A percentile compares a stretch with the other conserved stretches of the same genome.
These are phyloP conservation scores for Saccharomyces hybrid DNA, from an alignment of 1,139 yeast species.

Conservation along the genomic window DNA sequence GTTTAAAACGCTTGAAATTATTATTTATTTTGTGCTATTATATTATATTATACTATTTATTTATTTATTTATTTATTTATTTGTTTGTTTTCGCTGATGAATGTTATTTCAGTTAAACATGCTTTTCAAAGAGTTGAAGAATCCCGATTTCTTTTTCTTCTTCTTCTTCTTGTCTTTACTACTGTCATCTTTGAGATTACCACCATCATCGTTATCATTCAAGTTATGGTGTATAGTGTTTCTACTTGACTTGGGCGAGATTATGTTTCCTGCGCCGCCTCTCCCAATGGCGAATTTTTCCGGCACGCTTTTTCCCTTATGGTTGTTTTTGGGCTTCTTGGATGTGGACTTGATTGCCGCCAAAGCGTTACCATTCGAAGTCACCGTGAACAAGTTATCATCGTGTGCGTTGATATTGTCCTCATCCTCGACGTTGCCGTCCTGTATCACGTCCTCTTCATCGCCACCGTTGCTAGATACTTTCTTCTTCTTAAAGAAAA, in stretches of 20 bases:
- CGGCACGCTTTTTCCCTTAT: constrained; percentile 18
- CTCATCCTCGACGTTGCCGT: background rate
- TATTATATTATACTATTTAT: constrained; percentile 3
- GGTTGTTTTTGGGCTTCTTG: constrained; percentile 8
- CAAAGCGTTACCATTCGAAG: background rate
- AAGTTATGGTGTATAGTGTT: constrained; percentile 8
- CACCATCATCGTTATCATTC: background rate
- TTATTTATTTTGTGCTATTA: constrained; percentile 5
- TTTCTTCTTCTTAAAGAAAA: background rate
- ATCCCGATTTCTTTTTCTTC: constrained; percentile 11
- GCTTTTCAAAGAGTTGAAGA: constrained; percentile 13
- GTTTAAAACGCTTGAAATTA: constrained; percentile 10
- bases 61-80: constrained; percentile 1
- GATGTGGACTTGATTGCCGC: background rate
- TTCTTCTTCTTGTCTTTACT: constrained; percentile 9
- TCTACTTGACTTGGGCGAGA: constrained; percentile 32
- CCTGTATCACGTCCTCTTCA: constrained; percentile 1
- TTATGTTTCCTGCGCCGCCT: constrained; percentile 39
- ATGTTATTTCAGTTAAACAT: constrained; percentile 6
- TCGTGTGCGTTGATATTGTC: constrained; percentile 1
- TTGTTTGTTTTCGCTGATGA: constrained; percentile 1
- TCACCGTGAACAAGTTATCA: constrained; percentile 1
- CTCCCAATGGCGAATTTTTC: constrained; percentile 23
- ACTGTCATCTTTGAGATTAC: constrained; percentile 2
- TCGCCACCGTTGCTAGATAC: background rate